These are phyloP conservation scores for Trichophyton verrucosum DNA, from an alignment of 2,329 filamentous ascomycete species.

Conservation along the genomic window DNA sequence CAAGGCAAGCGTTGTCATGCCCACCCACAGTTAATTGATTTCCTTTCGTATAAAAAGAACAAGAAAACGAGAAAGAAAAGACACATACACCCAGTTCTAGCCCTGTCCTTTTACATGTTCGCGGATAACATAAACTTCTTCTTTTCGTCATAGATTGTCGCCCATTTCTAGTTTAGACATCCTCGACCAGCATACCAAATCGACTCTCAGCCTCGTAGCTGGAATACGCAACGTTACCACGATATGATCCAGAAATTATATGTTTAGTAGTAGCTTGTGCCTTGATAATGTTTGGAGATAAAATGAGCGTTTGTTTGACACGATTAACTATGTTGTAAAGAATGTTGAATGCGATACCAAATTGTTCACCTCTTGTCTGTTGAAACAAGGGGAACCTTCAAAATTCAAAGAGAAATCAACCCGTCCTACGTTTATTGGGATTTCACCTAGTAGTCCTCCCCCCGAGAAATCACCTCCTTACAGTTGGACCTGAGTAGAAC, in stretches of 20 bases:
- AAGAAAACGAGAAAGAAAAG: neutral
- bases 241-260: neutral
- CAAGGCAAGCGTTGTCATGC: slow-evolving; percentile 84
- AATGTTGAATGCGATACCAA: neutral
- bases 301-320: neutral
- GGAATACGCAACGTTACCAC: neutral
- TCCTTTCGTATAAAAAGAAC: neutral
- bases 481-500: slow-evolving; percentile 30
- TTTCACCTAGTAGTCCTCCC: slow-evolving; percentile 37
- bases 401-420: neutral
- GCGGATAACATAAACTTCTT: slow-evolving; percentile 3
- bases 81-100: neutral
- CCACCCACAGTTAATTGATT: slow-evolving; percentile 40
- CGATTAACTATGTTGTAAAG: neutral
- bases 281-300: neutral
- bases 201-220: neutral
- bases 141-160: neutral
- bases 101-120: neutral
- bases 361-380: neutral
- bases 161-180: slow-evolving; percentile 1
- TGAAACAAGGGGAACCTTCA: neutral
- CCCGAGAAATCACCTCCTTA: slow-evolving; percentile 44
- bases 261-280: neutral
- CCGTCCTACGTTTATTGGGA: neutral
- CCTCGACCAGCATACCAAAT: slow-evolving; percentile 1